Evolutionary conservation across 495 filamentous ascomycete genomes (phyloP).

Genomic region (Cenococcum geophilum): DNA sequence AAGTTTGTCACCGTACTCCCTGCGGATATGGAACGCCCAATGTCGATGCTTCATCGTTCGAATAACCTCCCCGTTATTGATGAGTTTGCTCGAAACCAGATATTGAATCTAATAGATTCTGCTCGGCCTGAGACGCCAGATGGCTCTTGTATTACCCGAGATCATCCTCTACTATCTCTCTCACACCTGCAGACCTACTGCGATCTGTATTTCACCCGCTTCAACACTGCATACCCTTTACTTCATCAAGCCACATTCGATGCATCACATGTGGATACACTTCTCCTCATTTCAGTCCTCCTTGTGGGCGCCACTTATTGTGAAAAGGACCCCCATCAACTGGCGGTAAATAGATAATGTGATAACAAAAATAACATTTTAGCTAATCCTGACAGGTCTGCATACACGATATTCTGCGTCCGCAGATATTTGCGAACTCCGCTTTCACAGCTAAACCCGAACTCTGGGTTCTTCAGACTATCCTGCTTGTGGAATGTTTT

Average conservation of each 20-base stretch:
- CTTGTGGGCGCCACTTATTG: conserved; percentile 52
- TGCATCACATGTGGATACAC: conserved; percentile 42
- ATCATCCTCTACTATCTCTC: conserved; percentile 46
- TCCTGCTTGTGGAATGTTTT: conserved; percentile 55
- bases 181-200: conserved; percentile 46
- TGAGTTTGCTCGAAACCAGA: conserved; percentile 38
- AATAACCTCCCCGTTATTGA: conserved; percentile 35
- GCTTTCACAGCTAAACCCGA: conserved; percentile 25
- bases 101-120: conserved; percentile 44
- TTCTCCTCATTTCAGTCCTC: conserved; percentile 47
- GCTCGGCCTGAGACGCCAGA: conserved; percentile 41
- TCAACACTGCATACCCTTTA: conserved; percentile 51
- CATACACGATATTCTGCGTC: conserved; percentile 28
- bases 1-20: background rate
- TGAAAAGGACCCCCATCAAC: conserved; percentile 49
- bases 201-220: conserved; percentile 51
- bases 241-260: conserved; percentile 50
- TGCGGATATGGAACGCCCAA: conserved; percentile 30
- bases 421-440: conserved; percentile 28
- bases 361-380: background rate
- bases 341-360: conserved; percentile 46
- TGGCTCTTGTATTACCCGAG: conserved; percentile 39
- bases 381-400: conserved; percentile 14
- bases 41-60: conserved; percentile 38
- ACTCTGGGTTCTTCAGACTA: conserved; percentile 43